Evolutionary conservation across 192 early-diverging fungal species (phyloP), one percentile per base, ranked within the genome.

Genomic region (Coemansia sp.): DNA sequence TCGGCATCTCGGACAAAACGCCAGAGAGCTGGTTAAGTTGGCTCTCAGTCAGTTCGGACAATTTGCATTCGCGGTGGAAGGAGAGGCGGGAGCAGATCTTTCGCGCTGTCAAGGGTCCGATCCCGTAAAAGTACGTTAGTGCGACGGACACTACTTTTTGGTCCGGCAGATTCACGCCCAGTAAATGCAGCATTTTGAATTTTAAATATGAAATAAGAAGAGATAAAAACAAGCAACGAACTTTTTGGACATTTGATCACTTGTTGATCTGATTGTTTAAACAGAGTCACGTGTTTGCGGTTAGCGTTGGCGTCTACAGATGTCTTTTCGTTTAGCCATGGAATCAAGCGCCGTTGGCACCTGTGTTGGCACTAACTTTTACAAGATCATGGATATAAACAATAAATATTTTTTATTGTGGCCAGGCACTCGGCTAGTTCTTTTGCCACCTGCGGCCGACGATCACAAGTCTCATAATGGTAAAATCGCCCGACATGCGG

Each of bases 111-210:
- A 81, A 75, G 42, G 83, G 84, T 14, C 96, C 96, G 66, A 98
- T 91, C 21, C 96, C 96, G 68, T 95, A 95, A 68, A 98, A 94
- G 49, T 90, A 87, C 57, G 86, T 87, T 15, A 94, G 85, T 37
- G 91, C 90, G n/a, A 91, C 89, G 0, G 85, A 84, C 57, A 94
- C 91, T 25, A 89, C 65, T 82, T 94, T 94, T 51, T 87, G 75
- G 84, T 97, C 95, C 19, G 95, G 95, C 44, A 97, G 84, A 81
- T 97, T 97, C 64, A 97, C 92, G 65, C 95, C 95, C 51, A 97
- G 86, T 61, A 97, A 80, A 81, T 94, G 93, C 74, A 97, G 78
- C 90, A 92, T 92, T 44, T 50, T 51, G 11, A 15, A 14, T 19
- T 2, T 21, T 1, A 11, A 20, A 19, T 3, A 12, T 5, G 1